Evolutionary conservation across 2,329 filamentous ascomycete species (phyloP).

Genomic region (Exophiala sp.): DNA sequence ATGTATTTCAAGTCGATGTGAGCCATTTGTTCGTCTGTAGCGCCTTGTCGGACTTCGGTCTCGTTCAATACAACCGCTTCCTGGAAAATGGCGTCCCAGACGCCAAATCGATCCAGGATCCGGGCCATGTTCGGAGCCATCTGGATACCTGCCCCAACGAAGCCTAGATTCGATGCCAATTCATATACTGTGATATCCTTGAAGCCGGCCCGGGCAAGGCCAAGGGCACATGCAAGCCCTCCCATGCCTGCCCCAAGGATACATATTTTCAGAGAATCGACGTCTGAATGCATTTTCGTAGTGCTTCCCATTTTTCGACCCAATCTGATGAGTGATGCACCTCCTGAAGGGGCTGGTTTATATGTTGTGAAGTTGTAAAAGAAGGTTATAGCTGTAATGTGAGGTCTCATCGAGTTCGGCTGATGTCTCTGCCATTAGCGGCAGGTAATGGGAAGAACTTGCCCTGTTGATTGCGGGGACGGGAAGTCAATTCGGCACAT

Average conservation of each 20-base stretch:
- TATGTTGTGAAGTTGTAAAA: not conserved
- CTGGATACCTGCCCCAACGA: conserved; percentile 82
- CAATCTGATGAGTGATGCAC: not conserved
- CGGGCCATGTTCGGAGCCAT: conserved; percentile 78
- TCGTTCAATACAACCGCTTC: conserved; percentile 69
- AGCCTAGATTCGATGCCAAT: conserved; percentile 67
- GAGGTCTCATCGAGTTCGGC: not conserved
- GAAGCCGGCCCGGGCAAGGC: conserved; percentile 74
- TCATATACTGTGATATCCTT: conserved; percentile 71
- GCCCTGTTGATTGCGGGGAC: too few relatives aligned
- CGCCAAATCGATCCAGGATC: conserved; percentile 68
- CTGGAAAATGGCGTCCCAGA: conserved; percentile 66
- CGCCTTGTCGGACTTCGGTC: conserved; percentile 71
- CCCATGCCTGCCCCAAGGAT: conserved; percentile 62
- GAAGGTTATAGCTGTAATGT: not conserved
- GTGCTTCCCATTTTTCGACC: not conserved
- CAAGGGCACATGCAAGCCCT: conserved; percentile 67
- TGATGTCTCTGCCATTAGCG: too few relatives aligned
- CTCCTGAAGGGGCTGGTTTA: not conserved
- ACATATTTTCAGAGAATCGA: conserved; percentile 38
- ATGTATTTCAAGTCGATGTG: conserved; percentile 69
- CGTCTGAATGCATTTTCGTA: conserved; percentile 14
- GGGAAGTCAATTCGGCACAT: too few relatives aligned
- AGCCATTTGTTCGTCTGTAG: conserved; percentile 64
- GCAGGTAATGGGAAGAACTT: too few relatives aligned